These are phyloP conservation scores for Ochetophila trinervis DNA, from an alignment of 306 rosid species.

Conservation along the genomic window DNA sequence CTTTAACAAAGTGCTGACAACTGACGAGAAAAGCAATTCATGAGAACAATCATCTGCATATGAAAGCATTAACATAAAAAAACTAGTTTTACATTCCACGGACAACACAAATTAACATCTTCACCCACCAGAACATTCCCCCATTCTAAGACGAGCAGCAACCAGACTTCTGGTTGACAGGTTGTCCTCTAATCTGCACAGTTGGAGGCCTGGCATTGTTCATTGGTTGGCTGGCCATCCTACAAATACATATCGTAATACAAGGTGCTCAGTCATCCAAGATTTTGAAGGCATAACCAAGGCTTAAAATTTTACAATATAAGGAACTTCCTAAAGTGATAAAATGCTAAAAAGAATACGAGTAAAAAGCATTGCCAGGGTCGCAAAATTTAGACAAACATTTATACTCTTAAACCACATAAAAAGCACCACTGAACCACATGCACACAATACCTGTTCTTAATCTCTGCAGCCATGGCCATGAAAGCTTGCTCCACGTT, in stretches of 20 bases:
- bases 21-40: slow-evolving; percentile 21
- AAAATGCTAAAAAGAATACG: not conserved
- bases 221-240: slow-evolving; percentile 99
- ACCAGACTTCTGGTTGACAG: slow-evolving; percentile 91
- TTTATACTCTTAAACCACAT: too few relatives aligned
- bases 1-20: slow-evolving; percentile 53
- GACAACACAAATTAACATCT: slow-evolving; percentile 37
- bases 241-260: slow-evolving; percentile 25
- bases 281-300: not conserved
- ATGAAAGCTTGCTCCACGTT: slow-evolving; percentile 59
- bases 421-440: too few relatives aligned
- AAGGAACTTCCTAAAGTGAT: not conserved
- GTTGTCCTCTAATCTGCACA: slow-evolving; percentile 96
- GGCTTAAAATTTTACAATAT: not conserved
- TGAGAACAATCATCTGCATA: slow-evolving; percentile 29
- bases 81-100: slow-evolving; percentile 59
- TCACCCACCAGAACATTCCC: slow-evolving; percentile 28
- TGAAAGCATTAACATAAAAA: slow-evolving; percentile 12
- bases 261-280: slow-evolving; percentile 5
- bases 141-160: slow-evolving; percentile 85
- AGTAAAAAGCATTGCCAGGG: not conserved
- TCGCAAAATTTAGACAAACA: not conserved
- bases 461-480: slow-evolving; percentile 62
- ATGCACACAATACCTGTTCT: slow-evolving; percentile 33
- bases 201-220: slow-evolving; percentile 93